Evolutionary conservation across 129 eudicot species (phyloP), one percentile per base, ranked within the genome.

Genomic region (Centaurea solstitialis): DNA sequence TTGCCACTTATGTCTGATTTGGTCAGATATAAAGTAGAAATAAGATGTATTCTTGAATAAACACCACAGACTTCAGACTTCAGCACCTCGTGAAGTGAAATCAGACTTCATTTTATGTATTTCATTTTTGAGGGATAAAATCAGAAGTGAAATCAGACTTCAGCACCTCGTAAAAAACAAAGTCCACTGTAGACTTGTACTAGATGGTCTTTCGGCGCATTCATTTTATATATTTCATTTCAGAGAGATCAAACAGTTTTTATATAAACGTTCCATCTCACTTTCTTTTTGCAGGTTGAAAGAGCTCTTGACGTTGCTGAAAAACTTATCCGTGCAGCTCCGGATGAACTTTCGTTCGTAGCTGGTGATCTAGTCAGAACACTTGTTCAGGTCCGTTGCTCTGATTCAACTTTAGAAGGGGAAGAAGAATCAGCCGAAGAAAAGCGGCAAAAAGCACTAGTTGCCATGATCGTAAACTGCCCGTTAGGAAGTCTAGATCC

Each of bases 381-480:
- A 23, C 94, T 95, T 45, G 88, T 92, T 59, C 97, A 92, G 81
- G 97, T 87, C 39, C 99, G 99, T 28, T 92, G 97, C 82, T 87
- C 91, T 13, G 99, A 95, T 40, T 65, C 84, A 62, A 80, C 94
- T 68, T 15, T 91, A 20, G 97, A 95, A 84, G 99, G 97, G 38
- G 97, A 90, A 79, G 99, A 94, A 87, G 97, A 92, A 18, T 89
- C 99, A 59, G 94, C 96, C 38, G 97, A 94, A 92, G 97, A 86
- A 39, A 92, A 90, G 74, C 81, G 99, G 76, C 97, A 94, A 73
- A 94, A 90, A 79, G 85, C 97, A 0, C 81, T 94, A 40, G 83
- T 89, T 79, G 94, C 97, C 2, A 33, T 94, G 81, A 82, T 92
- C 8, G 99, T 82, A 62, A 89, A 77, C 7, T 86, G 90, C 79